Evolutionary conservation across 495 filamentous ascomycete genomes (phyloP).

Genomic region (Aspergillus baeticus): DNA sequence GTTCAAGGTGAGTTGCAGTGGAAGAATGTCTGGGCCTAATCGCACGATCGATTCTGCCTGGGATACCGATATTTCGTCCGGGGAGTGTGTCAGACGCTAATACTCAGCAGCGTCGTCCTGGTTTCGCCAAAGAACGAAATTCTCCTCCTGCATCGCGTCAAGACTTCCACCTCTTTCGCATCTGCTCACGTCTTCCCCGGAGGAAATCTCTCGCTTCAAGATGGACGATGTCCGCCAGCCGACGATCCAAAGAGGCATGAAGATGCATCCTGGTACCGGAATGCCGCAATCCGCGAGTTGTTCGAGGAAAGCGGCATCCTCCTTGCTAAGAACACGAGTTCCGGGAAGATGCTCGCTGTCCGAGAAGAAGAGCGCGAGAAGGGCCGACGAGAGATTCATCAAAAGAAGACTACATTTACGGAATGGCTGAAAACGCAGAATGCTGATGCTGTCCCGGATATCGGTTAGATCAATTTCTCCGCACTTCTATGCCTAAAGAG

Average conservation of each 20-base stretch:
- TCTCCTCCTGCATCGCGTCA: constrained; percentile 81
- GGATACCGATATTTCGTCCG: not conserved
- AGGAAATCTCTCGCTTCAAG: constrained; percentile 73
- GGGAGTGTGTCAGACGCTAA: not conserved
- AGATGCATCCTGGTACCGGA: constrained; percentile 67
- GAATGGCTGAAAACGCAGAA: constrained; percentile 65
- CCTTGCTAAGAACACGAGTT: constrained; percentile 57
- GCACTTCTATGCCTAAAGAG: not conserved
- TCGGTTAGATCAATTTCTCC: constrained; percentile 42
- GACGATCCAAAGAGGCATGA: constrained; percentile 53
- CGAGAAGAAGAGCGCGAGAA: constrained; percentile 57
- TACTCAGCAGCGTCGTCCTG: constrained; percentile 67
- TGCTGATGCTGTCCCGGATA: constrained; percentile 63
- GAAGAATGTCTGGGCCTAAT: too few species aligned
- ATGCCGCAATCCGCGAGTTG: constrained; percentile 82
- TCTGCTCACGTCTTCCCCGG: constrained; percentile 96
- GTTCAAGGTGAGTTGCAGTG: constrained; percentile 25
- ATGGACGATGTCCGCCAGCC: constrained; percentile 56
- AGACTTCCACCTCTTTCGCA: constrained; percentile 78
- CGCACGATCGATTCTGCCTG: too few species aligned
- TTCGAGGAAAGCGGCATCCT: constrained; percentile 95
- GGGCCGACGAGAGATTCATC: constrained; percentile 68
- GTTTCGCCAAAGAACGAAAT: constrained; percentile 84
- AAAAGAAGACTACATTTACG: constrained; percentile 55
- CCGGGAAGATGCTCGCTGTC: constrained; percentile 54